A percentile compares a stretch with the other conserved stretches of the same genome.
phyloP scores from a whole-genome alignment of 768 basidiomycete species.

The Lactarius vividus region DNA sequence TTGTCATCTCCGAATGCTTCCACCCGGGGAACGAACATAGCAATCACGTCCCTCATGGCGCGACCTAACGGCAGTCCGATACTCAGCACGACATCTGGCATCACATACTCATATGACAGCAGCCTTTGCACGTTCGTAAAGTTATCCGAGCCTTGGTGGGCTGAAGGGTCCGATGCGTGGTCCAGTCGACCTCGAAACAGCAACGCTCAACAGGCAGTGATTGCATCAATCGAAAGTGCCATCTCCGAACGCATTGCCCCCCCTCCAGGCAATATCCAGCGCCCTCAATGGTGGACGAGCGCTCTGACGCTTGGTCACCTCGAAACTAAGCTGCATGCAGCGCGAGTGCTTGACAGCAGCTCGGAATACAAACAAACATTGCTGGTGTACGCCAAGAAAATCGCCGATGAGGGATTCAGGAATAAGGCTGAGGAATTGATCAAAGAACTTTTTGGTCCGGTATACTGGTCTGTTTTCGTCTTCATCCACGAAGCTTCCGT shows the following conservation, averaged over 20 bases:
- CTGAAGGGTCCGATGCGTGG: conserved; percentile 80
- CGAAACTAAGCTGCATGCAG: conserved; percentile 77
- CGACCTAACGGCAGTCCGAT: conserved; percentile 80
- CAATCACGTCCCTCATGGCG: conserved; percentile 61
- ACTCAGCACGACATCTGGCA: conserved; percentile 72
- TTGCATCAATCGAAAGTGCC: conserved; percentile 31
- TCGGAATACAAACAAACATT: conserved; percentile 79
- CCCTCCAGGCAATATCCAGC: conserved; percentile 32
- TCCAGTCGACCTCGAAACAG: conserved; percentile 66
- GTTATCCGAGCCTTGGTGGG: conserved; percentile 81
- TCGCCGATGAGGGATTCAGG: conserved; percentile 87
- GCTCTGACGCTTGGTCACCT: conserved; percentile 87
- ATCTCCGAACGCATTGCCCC: conserved; percentile 31
- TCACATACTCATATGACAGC: conserved; percentile 76
- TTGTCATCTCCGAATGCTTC: conserved; percentile 49
- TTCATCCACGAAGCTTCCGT: neutral
- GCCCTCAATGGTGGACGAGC: conserved; percentile 77
- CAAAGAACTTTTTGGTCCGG: conserved; percentile 84
- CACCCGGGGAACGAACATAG: conserved; percentile 32
- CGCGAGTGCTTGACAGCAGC: conserved; percentile 74
- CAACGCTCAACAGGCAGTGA: conserved; percentile 40
- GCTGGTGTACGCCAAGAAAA: conserved; percentile 72
- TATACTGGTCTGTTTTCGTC: conserved; percentile 69
- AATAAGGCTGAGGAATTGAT: conserved; percentile 90
- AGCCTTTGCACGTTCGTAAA: conserved; percentile 67